A percentile compares a stretch with the other conserved stretches of the same genome.
phyloP scores from a whole-genome alignment of 2,329 filamentous ascomycete species.

The Colletotrichum destructivum region DNA sequence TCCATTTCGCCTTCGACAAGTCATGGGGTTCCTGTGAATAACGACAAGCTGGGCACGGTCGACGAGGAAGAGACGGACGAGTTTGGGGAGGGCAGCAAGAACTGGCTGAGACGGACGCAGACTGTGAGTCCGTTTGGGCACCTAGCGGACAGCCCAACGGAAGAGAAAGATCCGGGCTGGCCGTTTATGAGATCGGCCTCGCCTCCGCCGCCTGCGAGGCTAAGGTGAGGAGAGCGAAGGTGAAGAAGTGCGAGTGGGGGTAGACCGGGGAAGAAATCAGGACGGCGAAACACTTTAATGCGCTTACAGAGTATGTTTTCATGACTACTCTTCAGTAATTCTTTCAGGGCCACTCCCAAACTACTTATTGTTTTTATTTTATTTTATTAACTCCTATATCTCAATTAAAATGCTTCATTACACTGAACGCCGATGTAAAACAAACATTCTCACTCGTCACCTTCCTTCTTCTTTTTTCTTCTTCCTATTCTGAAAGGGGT shows the following conservation, averaged over 20 bases:
- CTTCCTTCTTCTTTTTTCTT: no score
- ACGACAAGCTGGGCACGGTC: slow-evolving; percentile 30
- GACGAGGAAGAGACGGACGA: slow-evolving; percentile 41
- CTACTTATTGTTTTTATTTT: neutral
- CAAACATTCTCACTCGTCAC: neutral
- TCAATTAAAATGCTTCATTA: neutral
- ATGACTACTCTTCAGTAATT: slow-evolving; percentile 1
- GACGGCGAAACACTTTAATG: neutral
- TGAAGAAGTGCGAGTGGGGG: no score
- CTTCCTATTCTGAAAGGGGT: neutral
- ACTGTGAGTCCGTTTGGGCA: slow-evolving; percentile 54
- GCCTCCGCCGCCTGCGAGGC: slow-evolving; percentile 2
- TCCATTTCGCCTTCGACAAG: neutral
- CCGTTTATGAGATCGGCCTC: slow-evolving; percentile 30
- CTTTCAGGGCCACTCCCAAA: neutral
- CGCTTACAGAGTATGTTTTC: neutral
- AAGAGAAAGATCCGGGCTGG: slow-evolving; percentile 29
- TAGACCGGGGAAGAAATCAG: neutral
- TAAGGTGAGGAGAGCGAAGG: neutral
- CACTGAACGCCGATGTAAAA: neutral
- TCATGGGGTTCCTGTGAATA: neutral
- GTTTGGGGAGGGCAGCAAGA: slow-evolving; percentile 42
- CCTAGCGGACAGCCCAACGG: slow-evolving; percentile 43
- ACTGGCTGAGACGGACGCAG: slow-evolving; percentile 51
- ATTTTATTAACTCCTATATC: neutral